phyloP scores from a whole-genome alignment of 148 eudicot genomes.

The Amaranthus cruentus region DNA sequence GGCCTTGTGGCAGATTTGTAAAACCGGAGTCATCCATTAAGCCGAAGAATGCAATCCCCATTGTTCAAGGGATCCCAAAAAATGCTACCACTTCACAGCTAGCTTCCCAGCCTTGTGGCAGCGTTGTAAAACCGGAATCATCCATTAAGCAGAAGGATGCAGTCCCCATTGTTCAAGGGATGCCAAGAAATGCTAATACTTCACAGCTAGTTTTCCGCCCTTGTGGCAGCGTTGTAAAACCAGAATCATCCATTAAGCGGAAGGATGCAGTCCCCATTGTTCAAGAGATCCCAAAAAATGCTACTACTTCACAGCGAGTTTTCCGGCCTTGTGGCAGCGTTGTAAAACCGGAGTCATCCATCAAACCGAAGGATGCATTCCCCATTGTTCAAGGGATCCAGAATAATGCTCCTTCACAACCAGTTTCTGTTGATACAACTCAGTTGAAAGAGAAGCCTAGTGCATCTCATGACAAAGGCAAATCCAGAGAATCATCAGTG shows the following conservation, averaged over 20 bases:
- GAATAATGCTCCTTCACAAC: background rate
- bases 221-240: conserved; percentile 22
- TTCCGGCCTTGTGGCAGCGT: conserved; percentile 15
- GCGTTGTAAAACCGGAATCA: conserved; percentile 15
- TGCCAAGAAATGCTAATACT: background rate
- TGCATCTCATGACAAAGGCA: background rate
- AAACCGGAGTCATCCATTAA: conserved; percentile 1
- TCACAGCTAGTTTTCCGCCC: background rate
- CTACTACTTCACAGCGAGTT: background rate
- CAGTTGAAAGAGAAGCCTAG: background rate
- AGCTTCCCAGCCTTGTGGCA: conserved; percentile 8
- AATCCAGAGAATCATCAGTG: background rate
- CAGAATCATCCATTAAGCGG: background rate
- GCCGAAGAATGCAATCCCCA: background rate
- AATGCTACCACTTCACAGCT: background rate
- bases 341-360: conserved; percentile 7
- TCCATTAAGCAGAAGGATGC: background rate
- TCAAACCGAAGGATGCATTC: background rate
- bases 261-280: background rate
- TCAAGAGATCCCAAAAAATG: conserved; percentile 4
- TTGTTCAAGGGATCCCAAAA: conserved; percentile 8
- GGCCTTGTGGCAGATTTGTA: conserved; percentile 17
- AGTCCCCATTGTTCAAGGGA: background rate
- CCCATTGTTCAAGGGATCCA: conserved; percentile 6
- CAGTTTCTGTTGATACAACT: background rate